Evolutionary conservation across 2,329 filamentous ascomycete genomes (phyloP).

Genomic region (Emydomyces testavorans): DNA sequence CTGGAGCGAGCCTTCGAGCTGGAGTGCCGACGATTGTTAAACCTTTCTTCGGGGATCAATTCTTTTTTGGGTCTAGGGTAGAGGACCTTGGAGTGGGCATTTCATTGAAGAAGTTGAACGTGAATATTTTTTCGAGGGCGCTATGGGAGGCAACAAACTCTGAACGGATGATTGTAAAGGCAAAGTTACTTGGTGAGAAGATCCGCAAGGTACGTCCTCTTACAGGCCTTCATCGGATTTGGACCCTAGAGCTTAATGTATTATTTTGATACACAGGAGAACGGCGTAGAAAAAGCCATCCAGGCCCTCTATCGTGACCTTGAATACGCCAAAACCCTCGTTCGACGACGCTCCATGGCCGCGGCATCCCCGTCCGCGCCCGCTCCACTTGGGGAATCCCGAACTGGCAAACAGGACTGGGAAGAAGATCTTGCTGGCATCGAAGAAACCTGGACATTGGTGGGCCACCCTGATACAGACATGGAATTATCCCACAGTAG

Average conservation of each 20-base stretch:
- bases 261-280: constrained; percentile 50
- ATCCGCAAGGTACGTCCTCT: constrained; percentile 60
- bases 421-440: constrained; percentile 50
- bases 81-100: constrained; percentile 91
- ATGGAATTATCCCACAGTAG: constrained; percentile 5
- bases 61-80: constrained; percentile 82
- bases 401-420: constrained; percentile 26
- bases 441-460: constrained; percentile 83
- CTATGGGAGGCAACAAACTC: constrained; percentile 86
- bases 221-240: not conserved
- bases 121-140: constrained; percentile 71
- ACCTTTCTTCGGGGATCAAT: constrained; percentile 96
- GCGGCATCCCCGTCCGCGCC: constrained; percentile 15
- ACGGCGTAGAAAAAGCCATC: constrained; percentile 80
- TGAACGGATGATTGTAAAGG: constrained; percentile 83
- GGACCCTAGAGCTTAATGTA: not conserved
- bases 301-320: constrained; percentile 89
- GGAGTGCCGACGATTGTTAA: constrained; percentile 90
- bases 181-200: constrained; percentile 66
- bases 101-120: constrained; percentile 77
- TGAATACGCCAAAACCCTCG: constrained; percentile 77
- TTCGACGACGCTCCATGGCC: constrained; percentile 47
- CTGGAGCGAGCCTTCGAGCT: constrained; percentile 79
- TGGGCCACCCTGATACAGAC: constrained; percentile 43
- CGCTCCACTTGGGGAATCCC: constrained; percentile 26